Evolutionary conservation across 345 rosid species (phyloP).

Genomic region (Bruguiera gymnorhiza): DNA sequence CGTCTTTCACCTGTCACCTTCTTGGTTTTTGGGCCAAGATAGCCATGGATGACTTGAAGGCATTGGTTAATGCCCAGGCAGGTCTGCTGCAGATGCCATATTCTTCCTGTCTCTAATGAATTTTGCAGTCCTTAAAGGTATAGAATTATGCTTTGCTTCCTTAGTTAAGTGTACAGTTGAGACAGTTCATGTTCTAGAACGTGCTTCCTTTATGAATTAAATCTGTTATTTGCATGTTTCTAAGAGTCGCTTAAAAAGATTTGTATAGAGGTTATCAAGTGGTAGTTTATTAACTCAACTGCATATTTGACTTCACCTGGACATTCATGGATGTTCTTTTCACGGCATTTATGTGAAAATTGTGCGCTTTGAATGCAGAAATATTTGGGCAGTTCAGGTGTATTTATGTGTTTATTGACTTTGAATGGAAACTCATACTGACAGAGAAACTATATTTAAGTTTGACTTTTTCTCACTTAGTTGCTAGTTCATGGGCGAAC

Average conservation of each 20-base stretch:
- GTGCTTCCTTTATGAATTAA: not conserved
- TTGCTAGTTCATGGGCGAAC: not conserved
- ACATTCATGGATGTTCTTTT: no score
- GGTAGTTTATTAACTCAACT: no score
- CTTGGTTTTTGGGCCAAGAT: slow-evolving; percentile 9
- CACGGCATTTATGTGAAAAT: no score
- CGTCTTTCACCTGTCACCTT: not conserved
- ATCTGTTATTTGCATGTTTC: not conserved
- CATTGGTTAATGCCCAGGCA: slow-evolving; percentile 1
- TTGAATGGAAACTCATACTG: not conserved
- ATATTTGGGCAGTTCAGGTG: no score
- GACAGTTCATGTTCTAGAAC: slow-evolving; percentile 1
- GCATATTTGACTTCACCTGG: no score
- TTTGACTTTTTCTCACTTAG: not conserved
- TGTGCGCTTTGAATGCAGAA: no score
- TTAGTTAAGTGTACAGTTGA: slow-evolving; percentile 5
- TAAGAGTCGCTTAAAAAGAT: no score
- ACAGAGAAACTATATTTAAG: not conserved
- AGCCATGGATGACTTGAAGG: slow-evolving; percentile 10
- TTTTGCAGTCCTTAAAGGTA: slow-evolving; percentile 17
- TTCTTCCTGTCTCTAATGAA: slow-evolving; percentile 12
- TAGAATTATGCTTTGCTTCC: slow-evolving; percentile 11
- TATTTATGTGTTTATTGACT: not conserved
- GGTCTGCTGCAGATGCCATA: slow-evolving; percentile 9
- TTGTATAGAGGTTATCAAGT: no score